These are phyloP conservation scores for Cyclocybe aegerita DNA, from an alignment of 768 basidiomycete genomes.

Conservation along the genomic window DNA sequence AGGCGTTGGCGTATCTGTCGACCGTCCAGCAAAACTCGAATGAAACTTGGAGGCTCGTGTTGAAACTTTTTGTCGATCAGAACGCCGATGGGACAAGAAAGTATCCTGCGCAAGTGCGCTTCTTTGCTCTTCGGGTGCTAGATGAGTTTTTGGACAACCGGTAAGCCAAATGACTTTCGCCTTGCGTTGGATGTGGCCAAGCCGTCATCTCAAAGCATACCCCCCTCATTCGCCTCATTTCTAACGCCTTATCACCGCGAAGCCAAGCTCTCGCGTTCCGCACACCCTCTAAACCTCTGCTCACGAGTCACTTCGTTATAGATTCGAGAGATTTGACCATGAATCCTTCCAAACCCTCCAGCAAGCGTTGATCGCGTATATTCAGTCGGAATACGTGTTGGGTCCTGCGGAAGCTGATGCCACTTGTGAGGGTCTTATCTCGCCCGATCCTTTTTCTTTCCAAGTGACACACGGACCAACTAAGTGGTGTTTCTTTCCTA, in stretches of 20 bases:
- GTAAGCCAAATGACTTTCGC: slow-evolving; percentile 43
- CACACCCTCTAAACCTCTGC: neutral
- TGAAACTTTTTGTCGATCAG: slow-evolving; percentile 69
- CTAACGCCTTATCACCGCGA: neutral
- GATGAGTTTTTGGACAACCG: slow-evolving; percentile 83
- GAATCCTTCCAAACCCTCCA: slow-evolving; percentile 72
- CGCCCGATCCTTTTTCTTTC: slow-evolving; percentile 4
- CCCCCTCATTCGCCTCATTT: neutral
- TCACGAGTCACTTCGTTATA: slow-evolving; percentile 22
- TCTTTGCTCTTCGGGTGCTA: slow-evolving; percentile 77
- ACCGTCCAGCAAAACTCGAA: slow-evolving; percentile 74
- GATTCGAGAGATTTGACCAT: slow-evolving; percentile 67
- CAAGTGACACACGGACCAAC: neutral
- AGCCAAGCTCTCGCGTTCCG: neutral
- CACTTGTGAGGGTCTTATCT: slow-evolving; percentile 58
- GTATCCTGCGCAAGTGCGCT: slow-evolving; percentile 70
- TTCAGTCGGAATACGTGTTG: slow-evolving; percentile 84
- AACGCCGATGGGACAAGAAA: slow-evolving; percentile 62
- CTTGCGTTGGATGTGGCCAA: neutral
- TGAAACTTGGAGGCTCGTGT: slow-evolving; percentile 79
- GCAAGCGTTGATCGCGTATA: slow-evolving; percentile 76
- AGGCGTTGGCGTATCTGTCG: slow-evolving; percentile 83
- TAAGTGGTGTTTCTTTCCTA: slow-evolving; percentile 26
- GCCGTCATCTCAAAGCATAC: neutral
- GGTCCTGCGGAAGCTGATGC: slow-evolving; percentile 83